Evolutionary conservation across 2,329 filamentous ascomycete species (phyloP).

Genomic region (Verticillium albo-atrum): DNA sequence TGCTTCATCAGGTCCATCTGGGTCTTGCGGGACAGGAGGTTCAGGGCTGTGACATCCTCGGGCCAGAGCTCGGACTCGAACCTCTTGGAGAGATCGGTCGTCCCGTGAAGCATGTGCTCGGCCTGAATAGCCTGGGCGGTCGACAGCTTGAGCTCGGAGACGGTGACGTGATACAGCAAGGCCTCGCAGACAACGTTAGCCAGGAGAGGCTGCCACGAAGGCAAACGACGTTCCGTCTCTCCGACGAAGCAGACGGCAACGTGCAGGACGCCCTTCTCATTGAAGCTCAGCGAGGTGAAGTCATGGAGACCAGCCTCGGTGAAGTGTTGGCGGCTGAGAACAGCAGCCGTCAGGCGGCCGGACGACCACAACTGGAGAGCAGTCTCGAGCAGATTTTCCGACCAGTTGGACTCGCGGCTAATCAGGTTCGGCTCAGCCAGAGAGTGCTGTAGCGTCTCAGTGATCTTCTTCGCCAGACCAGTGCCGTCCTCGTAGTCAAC

Average conservation of each 20-base stretch:
- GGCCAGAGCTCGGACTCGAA: conserved; percentile 27
- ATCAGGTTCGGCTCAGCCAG: conserved; percentile 13
- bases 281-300: conserved; percentile 18
- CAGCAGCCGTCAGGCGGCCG: conserved; percentile 15
- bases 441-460: conserved; percentile 15
- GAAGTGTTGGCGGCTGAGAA: conserved; percentile 20
- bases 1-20: conserved; percentile 26
- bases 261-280: conserved; percentile 14
- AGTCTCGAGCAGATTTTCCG: conserved; percentile 14
- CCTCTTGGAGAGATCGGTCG: conserved; percentile 19
- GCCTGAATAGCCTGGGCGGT: conserved; percentile 23
- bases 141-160: conserved; percentile 19
- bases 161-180: conserved; percentile 27
- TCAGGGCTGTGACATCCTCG: conserved; percentile 17
- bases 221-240: conserved; percentile 16
- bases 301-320: conserved; percentile 17
- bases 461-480: conserved; percentile 12
- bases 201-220: conserved; percentile 20
- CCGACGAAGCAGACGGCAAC: conserved; percentile 21
- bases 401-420: conserved; percentile 13
- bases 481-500: conserved; percentile 8
- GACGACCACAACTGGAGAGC: conserved; percentile 18
- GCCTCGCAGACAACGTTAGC: conserved; percentile 20
- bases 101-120: conserved; percentile 25
- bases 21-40: conserved; percentile 19